Evolutionary conservation across 441 rosid species (phyloP), one percentile per base, ranked within the genome.

Genomic region (Flueggea neowawraea): DNA sequence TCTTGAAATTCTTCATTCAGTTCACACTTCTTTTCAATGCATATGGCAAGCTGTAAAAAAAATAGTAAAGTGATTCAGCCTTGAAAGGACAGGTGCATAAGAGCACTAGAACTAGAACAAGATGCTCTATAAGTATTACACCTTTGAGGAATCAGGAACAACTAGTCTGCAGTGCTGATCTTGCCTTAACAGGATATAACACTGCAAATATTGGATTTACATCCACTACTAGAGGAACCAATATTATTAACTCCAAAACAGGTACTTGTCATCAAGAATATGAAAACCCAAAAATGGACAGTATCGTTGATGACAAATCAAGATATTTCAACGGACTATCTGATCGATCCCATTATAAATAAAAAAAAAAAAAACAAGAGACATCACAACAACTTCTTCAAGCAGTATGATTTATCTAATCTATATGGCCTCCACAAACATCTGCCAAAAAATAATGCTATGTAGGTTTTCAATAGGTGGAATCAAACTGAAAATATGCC

Each of bases 1-100:
- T 95, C 98, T 67, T 85, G 68, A 71, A 86, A 90, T 51, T 88
- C 99, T 76, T 88, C 98, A 79, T 83, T 87, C 63, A 84, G 69
- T 71, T 92, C 95, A 67, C 78, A 77, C 84, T 84, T 95, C 83
- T 72, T 90, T 68, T 92, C 97, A 63, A 92, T 90, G 84, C 99
- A 95, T 69, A 92, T 89, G 55, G 98, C 86, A 74, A 95, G 96
- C 99, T 95, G 85, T 54, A 69, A 52, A 67, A 62, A 48, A 80
- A 67, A 70, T 22, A 22, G 55, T 61, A 36, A 71, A 63, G 54
- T 28, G 64, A 45, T 22, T 48, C 17, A 14, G 13, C 55, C 56
- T 55, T 52, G 55, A 39, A 39, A 22, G 51, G 31, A 57, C n/a
- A 62, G 55, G 39, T 61, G 48, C 54, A 44, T 31, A 17, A 47